Base-by-base conservation (phyloP, 805 yeast genomes). In the Lipomyces spencermartinsiae region DNA sequence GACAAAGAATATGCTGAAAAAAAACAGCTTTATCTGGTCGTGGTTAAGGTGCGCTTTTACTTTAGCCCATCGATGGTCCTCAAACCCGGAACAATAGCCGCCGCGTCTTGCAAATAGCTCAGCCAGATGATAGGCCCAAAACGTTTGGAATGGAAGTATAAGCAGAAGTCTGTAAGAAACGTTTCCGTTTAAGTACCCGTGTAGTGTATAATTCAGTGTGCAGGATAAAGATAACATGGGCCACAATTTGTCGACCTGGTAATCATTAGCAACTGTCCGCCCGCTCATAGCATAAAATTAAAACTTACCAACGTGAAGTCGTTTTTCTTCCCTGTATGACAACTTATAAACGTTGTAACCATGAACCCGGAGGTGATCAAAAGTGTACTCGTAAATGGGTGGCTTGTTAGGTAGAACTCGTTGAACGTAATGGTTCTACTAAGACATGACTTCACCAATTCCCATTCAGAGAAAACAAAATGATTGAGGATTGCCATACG, bases 181-280 rank as follows among this genome's bases (percentile, higher is more conserved):
- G 31, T n/a, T 37, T 29, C 49, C 46, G 37, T 34, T 25, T 16
- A 58, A 33, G 9, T 60, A 61, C 9, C 59, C 67, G 51, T 63
- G 68, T 34, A 66, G 22, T 6, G 63, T 33, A 22, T 54, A 63
- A 43, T 66, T 59, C 46, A 63, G 5, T 1, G 67, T 51, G 25
- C 59, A 46, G 6, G 43, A 49, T 33, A 58, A 34, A 2, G 72
- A 53, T 22, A 69, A 54, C 19, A 35, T 10, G 19, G 66, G 67
- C 72, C 72, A 66, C n/a, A 62, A 31, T 22, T 64, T 63, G 49
- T 69, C 72, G 49, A 61, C 65, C 62, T 69, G 58, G 1, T 22
- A 58, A 37, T 35, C n/a, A 29, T 43, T 43, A 43, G 25, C 49
- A 16, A 14, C 22, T 16, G 22, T 19, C 22, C n/a, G 22, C 49